Evolutionary conservation across 2,329 filamentous ascomycete genomes (phyloP).

Genomic region (Neopestalotiopsis clavispora): DNA sequence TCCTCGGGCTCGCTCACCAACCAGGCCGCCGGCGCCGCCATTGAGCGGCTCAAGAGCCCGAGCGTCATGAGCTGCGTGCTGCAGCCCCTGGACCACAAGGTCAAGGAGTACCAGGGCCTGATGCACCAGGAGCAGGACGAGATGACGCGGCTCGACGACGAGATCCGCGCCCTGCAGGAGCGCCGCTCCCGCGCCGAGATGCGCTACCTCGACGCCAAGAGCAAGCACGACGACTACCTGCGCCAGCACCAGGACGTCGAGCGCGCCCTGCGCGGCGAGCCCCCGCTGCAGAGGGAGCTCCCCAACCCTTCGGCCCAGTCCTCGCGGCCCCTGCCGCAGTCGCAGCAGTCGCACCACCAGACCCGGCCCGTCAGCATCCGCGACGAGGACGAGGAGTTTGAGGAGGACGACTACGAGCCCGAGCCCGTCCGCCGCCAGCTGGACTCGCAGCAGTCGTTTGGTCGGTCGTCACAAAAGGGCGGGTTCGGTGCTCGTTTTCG

Average conservation of each 20-base stretch:
- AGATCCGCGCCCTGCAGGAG: slow-evolving; percentile 46
- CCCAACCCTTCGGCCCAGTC: neutral
- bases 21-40: slow-evolving; percentile 27
- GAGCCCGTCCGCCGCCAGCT: slow-evolving; percentile 31
- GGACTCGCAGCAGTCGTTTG: slow-evolving; percentile 38
- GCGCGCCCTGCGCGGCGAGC: slow-evolving; percentile 46
- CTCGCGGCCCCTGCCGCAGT: slow-evolving; percentile 11
- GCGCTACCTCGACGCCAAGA: slow-evolving; percentile 47
- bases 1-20: slow-evolving; percentile 17
- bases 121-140: slow-evolving; percentile 47
- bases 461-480: slow-evolving; percentile 34
- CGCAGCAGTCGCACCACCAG: slow-evolving; percentile 21
- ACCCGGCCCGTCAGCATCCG: slow-evolving; percentile 27
- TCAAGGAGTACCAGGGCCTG: slow-evolving; percentile 46
- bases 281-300: slow-evolving; percentile 16
- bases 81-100: slow-evolving; percentile 49
- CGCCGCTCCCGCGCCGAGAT: slow-evolving; percentile 45
- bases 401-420: slow-evolving; percentile 25
- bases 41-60: slow-evolving; percentile 50
- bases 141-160: slow-evolving; percentile 48
- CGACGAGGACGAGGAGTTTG: slow-evolving; percentile 28
- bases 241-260: slow-evolving; percentile 48
- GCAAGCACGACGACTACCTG: slow-evolving; percentile 49
- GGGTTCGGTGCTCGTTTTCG: slow-evolving; percentile 34
- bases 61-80: slow-evolving; percentile 48